These are phyloP conservation scores for Xylaria cubensis DNA, from an alignment of 495 filamentous ascomycete genomes.

Conservation along the genomic window DNA sequence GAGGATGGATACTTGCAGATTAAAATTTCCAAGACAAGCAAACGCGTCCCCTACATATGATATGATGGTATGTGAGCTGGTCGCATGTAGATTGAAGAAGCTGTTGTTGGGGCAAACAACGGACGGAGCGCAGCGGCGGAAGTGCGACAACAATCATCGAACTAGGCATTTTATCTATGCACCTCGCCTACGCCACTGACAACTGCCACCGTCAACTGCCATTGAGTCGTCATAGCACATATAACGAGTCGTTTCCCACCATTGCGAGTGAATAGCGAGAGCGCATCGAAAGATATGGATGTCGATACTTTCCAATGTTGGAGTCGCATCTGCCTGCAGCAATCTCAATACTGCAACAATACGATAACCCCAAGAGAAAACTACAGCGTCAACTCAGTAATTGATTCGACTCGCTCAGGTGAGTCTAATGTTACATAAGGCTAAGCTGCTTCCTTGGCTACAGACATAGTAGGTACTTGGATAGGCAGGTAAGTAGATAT, in stretches of 20 bases:
- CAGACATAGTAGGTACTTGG: background rate
- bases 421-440: background rate
- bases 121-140: background rate
- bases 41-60: background rate
- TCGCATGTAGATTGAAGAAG: background rate
- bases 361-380: background rate
- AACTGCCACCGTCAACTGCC: background rate
- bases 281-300: background rate
- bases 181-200: background rate
- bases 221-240: background rate
- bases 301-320: conserved; percentile 2
- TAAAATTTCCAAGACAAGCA: background rate
- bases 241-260: background rate
- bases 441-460: background rate
- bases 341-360: conserved; percentile 12
- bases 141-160: background rate
- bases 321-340: conserved; percentile 7
- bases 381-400: background rate
- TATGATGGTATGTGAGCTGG: background rate
- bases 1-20: background rate
- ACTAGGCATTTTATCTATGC: background rate
- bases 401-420: background rate
- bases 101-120: background rate
- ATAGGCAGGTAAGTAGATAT: background rate
- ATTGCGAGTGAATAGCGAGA: background rate